Base-by-base conservation (phyloP, 2,329 filamentous ascomycete species). In the Fusarium aywerte region DNA sequence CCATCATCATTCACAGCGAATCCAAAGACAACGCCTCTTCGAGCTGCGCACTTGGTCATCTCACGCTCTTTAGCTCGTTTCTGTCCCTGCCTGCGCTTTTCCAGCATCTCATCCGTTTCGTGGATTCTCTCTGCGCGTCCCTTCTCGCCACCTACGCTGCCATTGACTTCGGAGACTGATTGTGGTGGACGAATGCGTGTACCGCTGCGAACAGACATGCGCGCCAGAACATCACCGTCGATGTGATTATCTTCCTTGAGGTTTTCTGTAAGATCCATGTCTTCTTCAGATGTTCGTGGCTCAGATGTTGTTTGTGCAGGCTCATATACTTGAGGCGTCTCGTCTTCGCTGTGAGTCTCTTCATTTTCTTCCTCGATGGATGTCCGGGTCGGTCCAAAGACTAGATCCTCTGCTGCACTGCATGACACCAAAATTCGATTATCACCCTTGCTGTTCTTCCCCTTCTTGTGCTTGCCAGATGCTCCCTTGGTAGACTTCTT, bases 11-110 rank as follows among this genome's bases (percentile, higher is more conserved):
- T 67, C 0, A 72, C 56, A 4, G 70, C 53, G 31, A 87, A 81
- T 2, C 85, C 85, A 76, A 88, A 87, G 0, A 85, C 85, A 57
- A 85, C 85, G 3, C 83, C 84, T 21, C 88, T 81, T 68, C 89
- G 84, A 3, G 89, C 89, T 0, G 87, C 88, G n/a, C 84, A 83
- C 27, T 85, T 81, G 44, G 90, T 82, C 78, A 88, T 80, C 73
- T 91, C 88, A 23, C 84, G 80, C 68, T 83, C 81, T 5, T 83
- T 74, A 5, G 70, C 74, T 45, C 58, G 69, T 58, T 76, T 79
- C 72, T 85, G 80, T 0, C 85, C 85, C 51, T 85, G 79, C 13
- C 76, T 72, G 23, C 85, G 76, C 74, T 83, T 85, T 62, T 79
- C 76, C 35, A 81, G 71, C 78, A 84, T 83, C 67, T 84, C 83